Evolutionary conservation across 345 rosid species (phyloP).

Genomic region (Eucalyptus dawsonii): DNA sequence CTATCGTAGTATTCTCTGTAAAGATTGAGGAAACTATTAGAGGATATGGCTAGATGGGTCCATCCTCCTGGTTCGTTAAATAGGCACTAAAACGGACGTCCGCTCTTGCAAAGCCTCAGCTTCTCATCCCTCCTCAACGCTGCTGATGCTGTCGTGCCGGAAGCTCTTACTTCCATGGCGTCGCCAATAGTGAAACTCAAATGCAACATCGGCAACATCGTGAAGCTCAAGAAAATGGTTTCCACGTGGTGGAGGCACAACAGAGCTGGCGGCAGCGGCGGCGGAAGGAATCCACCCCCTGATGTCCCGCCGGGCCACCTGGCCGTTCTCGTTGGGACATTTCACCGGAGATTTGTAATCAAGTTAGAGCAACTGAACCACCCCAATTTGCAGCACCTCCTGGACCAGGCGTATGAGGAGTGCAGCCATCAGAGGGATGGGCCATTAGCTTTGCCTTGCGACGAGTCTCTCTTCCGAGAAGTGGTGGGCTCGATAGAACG

Average conservation of each 20-base stretch:
- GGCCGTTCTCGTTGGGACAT: constrained; percentile 14
- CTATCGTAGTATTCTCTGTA: neutral
- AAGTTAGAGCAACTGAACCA: constrained; percentile 18
- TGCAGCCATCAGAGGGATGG: constrained; percentile 6
- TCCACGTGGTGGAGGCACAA: constrained; percentile 4
- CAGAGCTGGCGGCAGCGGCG: neutral
- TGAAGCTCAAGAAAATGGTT: constrained; percentile 12
- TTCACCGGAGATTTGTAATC: constrained; percentile 5
- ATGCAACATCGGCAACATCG: neutral
- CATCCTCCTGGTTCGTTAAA: neutral
- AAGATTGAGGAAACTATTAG: neutral
- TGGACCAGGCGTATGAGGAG: constrained; percentile 12
- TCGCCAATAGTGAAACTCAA: neutral
- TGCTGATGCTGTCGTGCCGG: neutral
- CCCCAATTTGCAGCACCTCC: constrained; percentile 15
- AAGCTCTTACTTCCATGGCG: neutral
- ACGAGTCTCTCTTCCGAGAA: constrained; percentile 11
- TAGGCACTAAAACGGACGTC: neutral
- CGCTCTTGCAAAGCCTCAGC: neutral
- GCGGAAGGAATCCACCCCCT: constrained; percentile 3
- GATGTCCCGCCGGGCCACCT: constrained; percentile 21
- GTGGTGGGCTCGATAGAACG: constrained; percentile 2
- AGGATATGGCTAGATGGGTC: neutral
- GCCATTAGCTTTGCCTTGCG: constrained; percentile 16
- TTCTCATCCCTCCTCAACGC: neutral